Evolutionary conservation across 805 yeast genomes (phyloP).

Genomic region (Nakazawaea ishiwadae): DNA sequence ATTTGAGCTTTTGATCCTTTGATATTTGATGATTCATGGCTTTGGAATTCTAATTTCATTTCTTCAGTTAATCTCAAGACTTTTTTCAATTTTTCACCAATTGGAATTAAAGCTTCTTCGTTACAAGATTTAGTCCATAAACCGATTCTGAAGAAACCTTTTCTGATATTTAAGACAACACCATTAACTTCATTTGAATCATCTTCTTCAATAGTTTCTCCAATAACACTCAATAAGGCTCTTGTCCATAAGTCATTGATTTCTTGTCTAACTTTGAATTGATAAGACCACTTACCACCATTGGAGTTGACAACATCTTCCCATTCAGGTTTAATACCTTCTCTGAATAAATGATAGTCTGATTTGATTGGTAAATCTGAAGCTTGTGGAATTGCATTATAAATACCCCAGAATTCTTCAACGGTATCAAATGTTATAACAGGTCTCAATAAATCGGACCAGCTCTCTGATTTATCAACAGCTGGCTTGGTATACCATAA

Average conservation of each 20-base stretch:
- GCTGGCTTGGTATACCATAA: slow-evolving; percentile 97
- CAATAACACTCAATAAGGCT: slow-evolving; percentile 83
- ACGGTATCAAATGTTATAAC: slow-evolving; percentile 91
- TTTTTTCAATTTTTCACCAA: slow-evolving; percentile 85
- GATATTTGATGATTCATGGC: slow-evolving; percentile 47
- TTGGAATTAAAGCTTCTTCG: slow-evolving; percentile 55
- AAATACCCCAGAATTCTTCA: slow-evolving; percentile 98
- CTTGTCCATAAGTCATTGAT: slow-evolving; percentile 92
- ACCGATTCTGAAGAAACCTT: slow-evolving; percentile 76
- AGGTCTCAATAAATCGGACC: slow-evolving; percentile 91
- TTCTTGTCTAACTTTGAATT: slow-evolving; percentile 58
- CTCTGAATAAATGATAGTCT: slow-evolving; percentile 92
- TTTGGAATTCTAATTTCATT: slow-evolving; percentile 75
- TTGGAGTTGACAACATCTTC: slow-evolving; percentile 82
- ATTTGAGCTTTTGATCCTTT: slow-evolving; percentile 6
- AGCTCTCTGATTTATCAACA: slow-evolving; percentile 69
- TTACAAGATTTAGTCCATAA: slow-evolving; percentile 88
- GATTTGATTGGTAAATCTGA: slow-evolving; percentile 86
- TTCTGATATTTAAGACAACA: slow-evolving; percentile 85
- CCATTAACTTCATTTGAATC: slow-evolving; percentile 87
- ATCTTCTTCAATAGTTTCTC: slow-evolving; percentile 85
- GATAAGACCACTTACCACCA: slow-evolving; percentile 94
- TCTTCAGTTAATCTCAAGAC: slow-evolving; percentile 71
- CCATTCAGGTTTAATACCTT: slow-evolving; percentile 97
- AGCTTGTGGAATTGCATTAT: slow-evolving; percentile 89